Evolutionary conservation across 2,329 filamentous ascomycete genomes (phyloP), one percentile per base, ranked within the genome.

Genomic region (Chaetomium strumarium): DNA sequence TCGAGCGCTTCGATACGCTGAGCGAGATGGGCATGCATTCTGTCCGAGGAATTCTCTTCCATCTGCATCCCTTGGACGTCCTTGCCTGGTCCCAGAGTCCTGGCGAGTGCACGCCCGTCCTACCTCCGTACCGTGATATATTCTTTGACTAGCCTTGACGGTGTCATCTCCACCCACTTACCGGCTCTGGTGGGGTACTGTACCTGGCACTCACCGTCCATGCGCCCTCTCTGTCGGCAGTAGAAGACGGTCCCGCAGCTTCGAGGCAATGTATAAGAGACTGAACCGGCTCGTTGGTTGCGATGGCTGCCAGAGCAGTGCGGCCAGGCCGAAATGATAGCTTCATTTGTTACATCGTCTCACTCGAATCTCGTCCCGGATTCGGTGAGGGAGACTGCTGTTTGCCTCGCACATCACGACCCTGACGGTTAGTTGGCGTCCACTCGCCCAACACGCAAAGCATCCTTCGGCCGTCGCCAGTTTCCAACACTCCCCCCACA

Each of bases 1-100:
- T 38, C 36, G 36, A n/a, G 36, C 2, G 24, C 24, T 24, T 24
- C 24, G 24, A 24, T 24, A 7, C 4, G 24, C 24, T 24, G 24
- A 13, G 16, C 2, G 13, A 19, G 14, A 20, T 29, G 17, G 34
- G 11, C 43, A 44, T 50, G 52, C 44, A 33, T 44, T 38, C 38
- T 14, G 44, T 20, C 48, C 52, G 52, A 40, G 41, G 48, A 46
- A 51, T 55, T 55, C 29, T 55, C 52, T 55, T 55, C 52, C 52
- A 34, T 54, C 24, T 54, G 30, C 33, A n/a, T 36, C 41, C 52
- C 43, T 30, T 33, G 37, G 24, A 24, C 4, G 24, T 24, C 24
- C 24, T 7, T 7, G 24, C 24, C 7, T 7, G 24, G 24, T 24
- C 24, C 24, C 24, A 24, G 24, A 24, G 4, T 7, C 4, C 24